A percentile compares a stretch with the other conserved stretches of the same genome.
phyloP scores from a whole-genome alignment of 495 filamentous ascomycete genomes.

The Cenococcum geophilum region DNA sequence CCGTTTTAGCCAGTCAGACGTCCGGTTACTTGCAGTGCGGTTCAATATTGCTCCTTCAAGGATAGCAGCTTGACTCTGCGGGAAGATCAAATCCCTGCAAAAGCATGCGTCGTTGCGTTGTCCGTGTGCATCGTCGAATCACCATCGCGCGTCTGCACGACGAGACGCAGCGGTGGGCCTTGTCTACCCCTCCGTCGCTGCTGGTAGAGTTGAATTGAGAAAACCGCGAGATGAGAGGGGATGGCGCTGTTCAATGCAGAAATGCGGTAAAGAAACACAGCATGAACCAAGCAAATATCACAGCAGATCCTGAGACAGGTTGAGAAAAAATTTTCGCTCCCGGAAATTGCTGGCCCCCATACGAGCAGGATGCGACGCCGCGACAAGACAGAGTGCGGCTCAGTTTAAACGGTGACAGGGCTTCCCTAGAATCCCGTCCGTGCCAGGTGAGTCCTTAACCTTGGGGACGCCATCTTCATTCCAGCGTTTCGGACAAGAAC shows the following conservation, averaged over 20 bases:
- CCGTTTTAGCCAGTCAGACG: conserved; percentile 27
- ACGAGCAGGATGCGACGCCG: conserved; percentile 19
- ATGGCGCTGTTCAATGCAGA: conserved; percentile 2
- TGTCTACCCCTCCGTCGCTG: conserved; percentile 10
- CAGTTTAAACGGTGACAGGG: conserved; percentile 24
- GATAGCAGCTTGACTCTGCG: conserved; percentile 10
- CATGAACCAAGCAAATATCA: conserved; percentile 19
- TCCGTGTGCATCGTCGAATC: conserved; percentile 25
- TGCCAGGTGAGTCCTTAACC: conserved; percentile 18
- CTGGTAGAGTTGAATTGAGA: conserved; percentile 2
- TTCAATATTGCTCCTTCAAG: conserved; percentile 17
- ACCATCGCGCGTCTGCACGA: conserved; percentile 11
- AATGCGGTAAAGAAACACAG: conserved; percentile 29
- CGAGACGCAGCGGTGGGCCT: conserved; percentile 19
- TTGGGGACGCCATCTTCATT: conserved; percentile 8
- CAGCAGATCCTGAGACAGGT: conserved; percentile 27
- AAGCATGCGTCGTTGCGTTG: conserved; percentile 23
- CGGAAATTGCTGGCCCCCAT: conserved; percentile 28
- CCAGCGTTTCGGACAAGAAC: conserved; percentile 19
- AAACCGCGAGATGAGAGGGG: conserved; percentile 3
- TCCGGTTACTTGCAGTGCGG: not conserved
- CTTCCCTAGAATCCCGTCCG: conserved; percentile 11
- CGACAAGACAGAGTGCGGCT: conserved; percentile 28
- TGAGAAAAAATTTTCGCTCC: conserved; percentile 29
- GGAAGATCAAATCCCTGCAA: conserved; percentile 19